Evolutionary conservation across 768 basidiomycete species (phyloP), one percentile per base, ranked within the genome.

Genomic region (Artomyces pyxidatus): DNA sequence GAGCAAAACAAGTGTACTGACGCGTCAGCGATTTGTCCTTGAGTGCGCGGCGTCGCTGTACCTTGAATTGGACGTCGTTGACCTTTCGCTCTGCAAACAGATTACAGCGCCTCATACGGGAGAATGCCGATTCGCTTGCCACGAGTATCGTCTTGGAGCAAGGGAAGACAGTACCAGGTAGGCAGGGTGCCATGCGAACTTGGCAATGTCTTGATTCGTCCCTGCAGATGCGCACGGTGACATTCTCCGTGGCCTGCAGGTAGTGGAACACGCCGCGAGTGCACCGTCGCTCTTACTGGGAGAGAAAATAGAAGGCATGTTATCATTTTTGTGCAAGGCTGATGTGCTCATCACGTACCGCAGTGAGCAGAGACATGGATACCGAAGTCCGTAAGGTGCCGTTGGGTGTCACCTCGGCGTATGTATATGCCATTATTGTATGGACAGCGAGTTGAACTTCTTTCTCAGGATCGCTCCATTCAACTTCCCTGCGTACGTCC

Each of bases 291-390:
- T 80, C 10, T 68, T 97, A n/a, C 70, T 95, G 19, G 94, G 90
- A 2, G 88, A 95, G 50, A 92, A 93, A 63, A 68, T 96, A 39
- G 95, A 98, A 75, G 88, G 94, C 88, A 65, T 10, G 48, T 42
- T 28, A 48, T 37, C 27, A 29, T 47, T 23, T 37, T 29, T 9
- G 32, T 7, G 1, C 22, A 14, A 10, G 17, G 3, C 14, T 12
- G 9, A 19, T 14, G 16, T 6, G 6, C 0, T 27, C n/a, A 40
- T 44, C 25, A 53, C 23, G 6, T 28, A 14, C n/a, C 37, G 17
- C 55, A 88, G 88, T 97, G 17, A 88, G 86, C 68, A 91, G 83
- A 65, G 94, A 96, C 63, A 97, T 97, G 94, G 94, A 97, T 62
- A 96, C 94, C 2, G 81, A 88, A 52, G 83, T 86, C 14, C 78